These are phyloP conservation scores for Cercospora beticola DNA, from an alignment of 2,329 filamentous ascomycete species.

Conservation along the genomic window DNA sequence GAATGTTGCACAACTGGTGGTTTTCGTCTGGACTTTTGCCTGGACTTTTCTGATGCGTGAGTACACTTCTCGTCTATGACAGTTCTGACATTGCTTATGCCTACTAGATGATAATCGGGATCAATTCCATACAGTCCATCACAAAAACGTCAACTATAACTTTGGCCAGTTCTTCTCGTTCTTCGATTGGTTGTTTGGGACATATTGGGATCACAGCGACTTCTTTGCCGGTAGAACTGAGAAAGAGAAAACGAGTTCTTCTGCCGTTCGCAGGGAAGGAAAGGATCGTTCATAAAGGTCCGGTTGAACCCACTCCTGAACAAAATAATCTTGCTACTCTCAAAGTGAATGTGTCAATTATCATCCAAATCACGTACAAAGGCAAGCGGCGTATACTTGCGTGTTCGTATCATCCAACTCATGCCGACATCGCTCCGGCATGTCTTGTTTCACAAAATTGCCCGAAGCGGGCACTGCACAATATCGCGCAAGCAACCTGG, in stretches of 20 bases:
- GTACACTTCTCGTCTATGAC: too few relatives aligned
- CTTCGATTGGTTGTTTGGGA: neutral
- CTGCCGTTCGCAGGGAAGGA: neutral
- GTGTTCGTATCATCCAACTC: neutral
- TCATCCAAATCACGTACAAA: neutral
- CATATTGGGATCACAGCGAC: neutral
- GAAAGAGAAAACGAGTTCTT: neutral
- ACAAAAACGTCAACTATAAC: slow-evolving; percentile 1
- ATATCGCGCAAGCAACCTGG: neutral
- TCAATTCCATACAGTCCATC: neutral
- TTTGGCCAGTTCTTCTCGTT: neutral
- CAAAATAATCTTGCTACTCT: neutral
- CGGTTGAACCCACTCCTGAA: neutral
- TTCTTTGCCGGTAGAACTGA: neutral
- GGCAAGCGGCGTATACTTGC: neutral
- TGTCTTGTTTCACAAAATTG: neutral
- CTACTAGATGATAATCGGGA: neutral
- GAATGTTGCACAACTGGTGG: neutral
- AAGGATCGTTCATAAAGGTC: neutral
- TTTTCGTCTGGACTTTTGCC: neutral
- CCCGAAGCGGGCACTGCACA: neutral
- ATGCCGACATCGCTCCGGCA: neutral
- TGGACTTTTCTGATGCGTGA: neutral
- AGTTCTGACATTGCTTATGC: neutral
- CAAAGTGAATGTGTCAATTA: neutral